Evolutionary conservation across 164 flowering plant genomes (phyloP).

Genomic region (Akebia trifoliata): DNA sequence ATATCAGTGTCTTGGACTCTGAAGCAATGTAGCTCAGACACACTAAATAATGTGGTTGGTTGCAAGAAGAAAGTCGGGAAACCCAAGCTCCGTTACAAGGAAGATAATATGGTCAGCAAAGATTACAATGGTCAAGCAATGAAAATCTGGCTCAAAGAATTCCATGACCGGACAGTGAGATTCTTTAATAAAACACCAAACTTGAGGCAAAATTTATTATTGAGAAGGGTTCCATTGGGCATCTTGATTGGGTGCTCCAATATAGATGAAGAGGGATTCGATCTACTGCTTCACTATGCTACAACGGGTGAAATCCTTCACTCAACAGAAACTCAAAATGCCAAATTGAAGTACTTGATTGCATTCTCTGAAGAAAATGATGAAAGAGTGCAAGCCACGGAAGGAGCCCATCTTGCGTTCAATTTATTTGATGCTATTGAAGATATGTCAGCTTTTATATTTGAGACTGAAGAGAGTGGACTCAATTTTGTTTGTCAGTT

Average conservation of each 20-base stretch:
- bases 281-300: constrained; percentile 59
- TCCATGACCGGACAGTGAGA: constrained; percentile 24
- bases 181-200: constrained; percentile 11
- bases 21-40: constrained; percentile 20
- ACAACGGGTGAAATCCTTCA: constrained; percentile 38
- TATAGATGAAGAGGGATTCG: constrained; percentile 39
- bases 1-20: constrained; percentile 36
- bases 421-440: constrained; percentile 44
- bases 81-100: constrained; percentile 20
- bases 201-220: constrained; percentile 23
- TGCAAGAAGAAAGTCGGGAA: constrained; percentile 36
- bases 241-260: constrained; percentile 40
- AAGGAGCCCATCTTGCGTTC: constrained; percentile 51
- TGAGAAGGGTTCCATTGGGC: constrained; percentile 51
- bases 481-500: constrained; percentile 32
- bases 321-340: constrained; percentile 10
- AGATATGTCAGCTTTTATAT: constrained; percentile 36
- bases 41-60: constrained; percentile 12
- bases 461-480: constrained; percentile 37
- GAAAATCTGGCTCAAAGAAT: constrained; percentile 43
- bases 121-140: constrained; percentile 20
- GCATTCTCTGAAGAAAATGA: constrained; percentile 14
- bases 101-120: constrained; percentile 6
- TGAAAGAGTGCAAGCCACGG: constrained; percentile 27
- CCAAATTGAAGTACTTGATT: constrained; percentile 13